Percentiles rank a stretch among this genome's conserved stretches.
Conservation (phyloP, 345 rosid genomes). For the Acer campestre region DNA sequence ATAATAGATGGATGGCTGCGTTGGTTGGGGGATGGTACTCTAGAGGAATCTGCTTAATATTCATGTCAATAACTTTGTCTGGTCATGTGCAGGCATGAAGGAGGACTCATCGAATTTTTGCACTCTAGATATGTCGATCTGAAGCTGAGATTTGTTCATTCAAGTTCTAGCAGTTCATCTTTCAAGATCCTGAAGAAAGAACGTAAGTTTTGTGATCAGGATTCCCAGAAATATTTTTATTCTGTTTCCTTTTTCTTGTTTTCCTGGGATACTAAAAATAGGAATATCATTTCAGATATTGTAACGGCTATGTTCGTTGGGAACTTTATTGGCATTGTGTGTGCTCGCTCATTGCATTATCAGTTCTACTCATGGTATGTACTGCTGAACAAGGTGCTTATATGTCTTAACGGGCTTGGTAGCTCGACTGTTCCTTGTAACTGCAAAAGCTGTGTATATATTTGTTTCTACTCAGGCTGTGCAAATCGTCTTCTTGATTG, state of each 20-base stretch:
- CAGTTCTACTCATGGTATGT: conserved; percentile 95
- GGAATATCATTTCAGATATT: conserved; percentile 57
- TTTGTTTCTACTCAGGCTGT: neutral
- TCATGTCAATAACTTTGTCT: neutral
- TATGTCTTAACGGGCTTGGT: neutral
- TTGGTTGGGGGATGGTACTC: neutral
- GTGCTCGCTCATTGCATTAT: conserved; percentile 94
- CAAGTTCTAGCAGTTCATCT: conserved; percentile 34
- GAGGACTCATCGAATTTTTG: conserved; percentile 72
- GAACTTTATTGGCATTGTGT: conserved; percentile 86
- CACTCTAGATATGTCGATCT: conserved; percentile 43
- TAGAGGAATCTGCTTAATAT: neutral
- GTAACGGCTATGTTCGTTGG: conserved; percentile 73
- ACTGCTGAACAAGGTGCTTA: neutral
- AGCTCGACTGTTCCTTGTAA: neutral
- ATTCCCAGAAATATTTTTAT: neutral
- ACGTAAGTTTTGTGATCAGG: conserved; percentile 45
- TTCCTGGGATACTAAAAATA: conserved; percentile 16
- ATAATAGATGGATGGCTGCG: neutral
- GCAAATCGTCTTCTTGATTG: neutral
- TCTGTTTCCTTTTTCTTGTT: conserved; percentile 3
- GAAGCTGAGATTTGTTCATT: conserved; percentile 34
- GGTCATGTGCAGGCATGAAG: conserved; percentile 68
- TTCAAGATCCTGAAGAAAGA: conserved; percentile 55
- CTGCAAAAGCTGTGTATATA: neutral